A percentile compares a stretch with the other conserved stretches of the same genome.
phyloP scores from a whole-genome alignment of 192 early-diverging fungal species.

The Paraglomus occultum region DNA sequence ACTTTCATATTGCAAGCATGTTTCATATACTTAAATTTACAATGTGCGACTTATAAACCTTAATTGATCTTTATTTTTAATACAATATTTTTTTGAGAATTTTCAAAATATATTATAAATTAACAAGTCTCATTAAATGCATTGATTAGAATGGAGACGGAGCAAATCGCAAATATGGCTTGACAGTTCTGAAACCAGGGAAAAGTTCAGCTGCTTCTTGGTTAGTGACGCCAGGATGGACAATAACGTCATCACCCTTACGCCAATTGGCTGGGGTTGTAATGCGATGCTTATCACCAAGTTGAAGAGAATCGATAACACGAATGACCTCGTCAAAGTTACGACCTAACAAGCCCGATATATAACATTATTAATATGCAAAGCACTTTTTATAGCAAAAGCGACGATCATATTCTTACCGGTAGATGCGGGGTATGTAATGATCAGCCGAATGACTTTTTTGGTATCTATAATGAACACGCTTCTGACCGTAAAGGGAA shows the following conservation, averaged over 20 bases:
- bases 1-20: too few species aligned
- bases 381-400: not conserved
- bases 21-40: too few species aligned
- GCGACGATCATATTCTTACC: constrained; percentile 19
- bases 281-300: constrained; percentile 84
- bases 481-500: constrained; percentile 93
- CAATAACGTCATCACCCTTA: constrained; percentile 84
- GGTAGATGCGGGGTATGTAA: constrained; percentile 91
- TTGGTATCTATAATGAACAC: constrained; percentile 95
- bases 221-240: constrained; percentile 79
- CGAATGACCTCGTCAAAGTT: constrained; percentile 98
- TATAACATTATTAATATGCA: not conserved
- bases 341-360: constrained; percentile 55
- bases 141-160: constrained; percentile 40
- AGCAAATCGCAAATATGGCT: constrained; percentile 82
- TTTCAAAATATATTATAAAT: not conserved
- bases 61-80: too few species aligned
- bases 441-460: constrained; percentile 83
- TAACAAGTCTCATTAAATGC: not conserved
- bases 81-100: too few species aligned
- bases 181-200: constrained; percentile 74
- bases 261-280: constrained; percentile 96
- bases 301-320: constrained; percentile 89
- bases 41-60: too few species aligned
- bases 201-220: constrained; percentile 85